Evolutionary conservation across 2,329 filamentous ascomycete species (phyloP), one percentile per base, ranked within the genome.

Genomic region (Thelonectria discophora): DNA sequence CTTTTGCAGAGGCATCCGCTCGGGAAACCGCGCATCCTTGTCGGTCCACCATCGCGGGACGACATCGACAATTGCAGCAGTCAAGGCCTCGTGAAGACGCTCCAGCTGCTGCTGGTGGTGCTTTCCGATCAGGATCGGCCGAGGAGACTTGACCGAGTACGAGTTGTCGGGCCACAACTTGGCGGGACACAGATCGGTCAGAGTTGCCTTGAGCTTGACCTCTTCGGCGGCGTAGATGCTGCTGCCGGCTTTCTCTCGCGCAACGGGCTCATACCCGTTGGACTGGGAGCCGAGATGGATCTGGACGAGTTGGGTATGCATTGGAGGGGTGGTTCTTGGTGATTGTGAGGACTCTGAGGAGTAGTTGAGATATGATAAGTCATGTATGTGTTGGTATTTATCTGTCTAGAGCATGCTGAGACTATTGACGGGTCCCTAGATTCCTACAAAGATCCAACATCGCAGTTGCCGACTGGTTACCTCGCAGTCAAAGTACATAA

Each of bases 1-100:
- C 0, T 24, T 46, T 2, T 73, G 72, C 0, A 78, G 46, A 0
- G 77, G 76, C 76, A 78, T 78, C 3, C 75, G 70, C 45, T 65
- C 55, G 0, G 73, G 71, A 47, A 78, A 73, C 1, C 56, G 34
- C 1, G 76, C 75, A 1, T 72, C 64, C 5, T 17, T 4, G 24
- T 78, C 76, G 3, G 50, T 64, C 77, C 77, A 80, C 78, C 78
- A 80, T 4, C 77, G 71, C 32, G 70, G 59, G 12, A 80, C 75
- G 55, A 80, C 76, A 48, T 78, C 72, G 2, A 61, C 64, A 11
- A 80, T 62, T 5, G 78, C 76, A 2, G 53, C 30, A 2, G 72
- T 73, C 27, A 80, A 54, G 2, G 74, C 71, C 9, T 72, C 66
- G 17, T 75, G 74, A 5, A 80, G 50, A 7, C 68, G 58, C 2